Base-by-base conservation (phyloP, 257 asterid genomes). In the Solanum raphanifolium region DNA sequence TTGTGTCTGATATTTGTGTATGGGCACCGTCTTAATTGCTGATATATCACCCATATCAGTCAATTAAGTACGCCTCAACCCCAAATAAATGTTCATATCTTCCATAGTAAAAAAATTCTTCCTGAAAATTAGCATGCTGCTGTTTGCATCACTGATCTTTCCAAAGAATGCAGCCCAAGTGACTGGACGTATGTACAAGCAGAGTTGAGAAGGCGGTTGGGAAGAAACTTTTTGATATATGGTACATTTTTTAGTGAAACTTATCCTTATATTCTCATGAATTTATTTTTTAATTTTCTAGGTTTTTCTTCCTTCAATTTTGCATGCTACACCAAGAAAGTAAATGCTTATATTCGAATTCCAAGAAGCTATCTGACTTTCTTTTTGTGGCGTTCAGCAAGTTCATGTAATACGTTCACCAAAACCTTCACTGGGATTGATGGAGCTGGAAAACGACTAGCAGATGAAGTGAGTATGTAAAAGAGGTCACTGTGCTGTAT, bases 341-440 rank as follows among this genome's bases (percentile, higher is more conserved):
- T 29, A 29, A 39, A 82, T 74, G 31, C 29, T 74, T 29, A 35
- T 18, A 48, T 27, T 7, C 38, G 3, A 48, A 81, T 48, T 48
- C 6, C 43, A 48, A 52, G 86, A 82, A 9, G 86, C 69, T 79
- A 86, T 48, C 83, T 73, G 84, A 73, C 72, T 71, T 46, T 15
- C 34, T 75, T 48, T 52, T 43, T n/a, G 43, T 82, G 69, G 69
- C 35, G 62, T 90, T 92, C 98, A 97, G 99, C 95, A 68, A 97
- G 99, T 92, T 93, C 99, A 86, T 95, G 94, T 87, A 97, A 97
- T 92, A 93, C 88, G 83, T 97, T 92, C 91, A 92, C 96, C 27
- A 97, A 96, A 91, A 96, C 99, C 65, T 96, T 97, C 93, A 86
- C 97, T 11, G 99, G 99, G 87, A 94, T 96, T 89, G 98, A 96